Conservation (phyloP, 2,329 filamentous ascomycete genomes). For the Monosporascus sp. region DNA sequence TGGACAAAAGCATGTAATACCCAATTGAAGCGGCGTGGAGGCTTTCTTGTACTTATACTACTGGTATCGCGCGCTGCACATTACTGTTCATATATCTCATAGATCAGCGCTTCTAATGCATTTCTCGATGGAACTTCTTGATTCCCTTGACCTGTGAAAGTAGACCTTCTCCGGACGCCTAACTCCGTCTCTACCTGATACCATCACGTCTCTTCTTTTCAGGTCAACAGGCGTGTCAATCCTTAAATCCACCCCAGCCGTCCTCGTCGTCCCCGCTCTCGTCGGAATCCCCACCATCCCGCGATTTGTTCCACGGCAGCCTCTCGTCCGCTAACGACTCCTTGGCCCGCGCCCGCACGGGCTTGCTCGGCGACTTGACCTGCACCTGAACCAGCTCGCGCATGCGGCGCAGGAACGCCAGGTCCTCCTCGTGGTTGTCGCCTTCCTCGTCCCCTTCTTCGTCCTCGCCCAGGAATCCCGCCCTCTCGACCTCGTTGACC, state of each 20-base stretch:
- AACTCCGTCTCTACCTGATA: not conserved
- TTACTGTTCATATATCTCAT: too few species aligned
- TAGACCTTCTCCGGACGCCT: not conserved
- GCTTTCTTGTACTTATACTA: too few species aligned
- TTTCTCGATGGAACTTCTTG: too few species aligned
- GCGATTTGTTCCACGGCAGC: slow-evolving; percentile 55
- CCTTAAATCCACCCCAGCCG: slow-evolving; percentile 66
- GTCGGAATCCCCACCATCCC: slow-evolving; percentile 24
- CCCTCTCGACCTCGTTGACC: slow-evolving; percentile 80
- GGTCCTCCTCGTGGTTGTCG: slow-evolving; percentile 30
- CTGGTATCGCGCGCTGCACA: too few species aligned
- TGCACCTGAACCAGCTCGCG: slow-evolving; percentile 52
- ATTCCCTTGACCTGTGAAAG: too few species aligned
- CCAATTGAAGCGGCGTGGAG: not conserved
- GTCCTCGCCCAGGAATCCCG: slow-evolving; percentile 45
- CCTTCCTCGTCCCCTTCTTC: slow-evolving; percentile 29
- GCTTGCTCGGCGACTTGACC: slow-evolving; percentile 59
- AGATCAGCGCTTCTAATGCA: too few species aligned
- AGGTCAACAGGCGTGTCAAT: slow-evolving; percentile 35
- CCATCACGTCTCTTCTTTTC: not conserved
- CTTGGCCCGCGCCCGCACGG: slow-evolving; percentile 62
- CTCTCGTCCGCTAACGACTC: slow-evolving; percentile 72
- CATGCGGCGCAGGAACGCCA: slow-evolving; percentile 48
- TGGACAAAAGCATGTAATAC: slow-evolving; percentile 2
- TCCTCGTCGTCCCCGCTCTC: slow-evolving; percentile 34